Base-by-base conservation (phyloP, 2,329 filamentous ascomycete species). In the Simplicillium aogashimaense region DNA sequence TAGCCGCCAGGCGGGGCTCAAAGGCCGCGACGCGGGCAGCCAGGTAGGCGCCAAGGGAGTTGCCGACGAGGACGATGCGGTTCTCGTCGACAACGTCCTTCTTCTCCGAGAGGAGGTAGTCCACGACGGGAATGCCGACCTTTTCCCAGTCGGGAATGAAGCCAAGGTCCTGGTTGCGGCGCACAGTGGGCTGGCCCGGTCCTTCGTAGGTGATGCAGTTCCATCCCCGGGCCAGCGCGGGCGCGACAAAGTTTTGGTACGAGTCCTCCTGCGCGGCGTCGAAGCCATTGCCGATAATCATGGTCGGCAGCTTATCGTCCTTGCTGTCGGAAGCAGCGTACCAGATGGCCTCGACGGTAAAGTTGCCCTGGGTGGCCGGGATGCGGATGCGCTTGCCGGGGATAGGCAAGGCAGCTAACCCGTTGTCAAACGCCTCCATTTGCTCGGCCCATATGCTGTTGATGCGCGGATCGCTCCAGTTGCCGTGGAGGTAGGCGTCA, bases 161-260 rank as follows among this genome's bases (percentile, higher is more conserved):
- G 3, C 61, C 64, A 1, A 68, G 35, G 3, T 54, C 47, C 30
- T 71, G 62, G 0, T 60, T 42, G 1, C 67, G 59, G 9, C 62
- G 58, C 2, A 65, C 59, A 0, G 53, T 60, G 3, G 58, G 55
- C 45, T 71, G 67, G 0, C 67, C 67, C 0, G 67, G 67, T 0
- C 67, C 68, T 35, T 71, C 67, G 44, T 66, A 72, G 0, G 61
- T 61, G 9, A 70, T 55, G 25, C 57, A 54, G 39, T 70, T 67
- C 47, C 55, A 66, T 2, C 67, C 67, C 0, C 62, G 53, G 15
- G 52, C 53, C 7, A 66, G 45, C 0, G 57, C 56, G 0, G 55
- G 47, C 2, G 51, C 47, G n/a, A 53, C 64, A 4, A 53, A 48
- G 7, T 49, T 29, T 39, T 69, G 65, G 37, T 61, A 60, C n/a